A percentile compares a stretch with the other conserved stretches of the same genome.
These are phyloP conservation scores for Irpex lacteus DNA, from an alignment of 1,284 basidiomycete species.

Conservation along the genomic window DNA sequence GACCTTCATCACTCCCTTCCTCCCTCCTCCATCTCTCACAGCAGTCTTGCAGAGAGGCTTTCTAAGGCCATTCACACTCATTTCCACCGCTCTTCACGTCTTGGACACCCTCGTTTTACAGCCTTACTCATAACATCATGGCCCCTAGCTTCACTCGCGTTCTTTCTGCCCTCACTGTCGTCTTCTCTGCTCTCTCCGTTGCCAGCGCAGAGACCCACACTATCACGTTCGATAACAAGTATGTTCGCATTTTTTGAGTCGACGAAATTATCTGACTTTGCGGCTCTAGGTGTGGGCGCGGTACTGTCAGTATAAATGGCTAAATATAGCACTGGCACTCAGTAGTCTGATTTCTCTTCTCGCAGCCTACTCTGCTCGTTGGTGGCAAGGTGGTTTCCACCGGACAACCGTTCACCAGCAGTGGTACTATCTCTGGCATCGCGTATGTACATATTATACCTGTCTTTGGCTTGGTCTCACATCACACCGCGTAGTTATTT, in stretches of 20 bases:
- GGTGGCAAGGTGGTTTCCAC: conserved; percentile 31
- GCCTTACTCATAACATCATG: conserved; percentile 22
- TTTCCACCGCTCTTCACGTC: background rate
- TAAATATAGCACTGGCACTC: background rate
- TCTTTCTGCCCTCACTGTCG: conserved; percentile 22
- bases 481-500: conserved; percentile 22
- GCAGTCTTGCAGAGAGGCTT: background rate
- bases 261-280: background rate
- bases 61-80: conserved; percentile 8
- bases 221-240: conserved; percentile 36
- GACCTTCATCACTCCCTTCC: conserved; percentile 11
- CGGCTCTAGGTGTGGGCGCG: conserved; percentile 32
- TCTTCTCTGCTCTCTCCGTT: conserved; percentile 23
- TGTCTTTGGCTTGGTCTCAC: background rate
- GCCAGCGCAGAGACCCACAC: conserved; percentile 35
- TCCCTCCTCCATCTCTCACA: background rate
- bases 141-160: conserved; percentile 27
- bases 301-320: conserved; percentile 29
- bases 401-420: conserved; percentile 30
- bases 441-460: conserved; percentile 26
- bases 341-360: background rate
- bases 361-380: conserved; percentile 33
- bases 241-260: conserved; percentile 4
- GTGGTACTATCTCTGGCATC: conserved; percentile 30
- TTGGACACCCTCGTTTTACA: conserved; percentile 14